These are phyloP conservation scores for Cicer arietinum DNA, from an alignment of 306 rosid species.

Conservation along the genomic window DNA sequence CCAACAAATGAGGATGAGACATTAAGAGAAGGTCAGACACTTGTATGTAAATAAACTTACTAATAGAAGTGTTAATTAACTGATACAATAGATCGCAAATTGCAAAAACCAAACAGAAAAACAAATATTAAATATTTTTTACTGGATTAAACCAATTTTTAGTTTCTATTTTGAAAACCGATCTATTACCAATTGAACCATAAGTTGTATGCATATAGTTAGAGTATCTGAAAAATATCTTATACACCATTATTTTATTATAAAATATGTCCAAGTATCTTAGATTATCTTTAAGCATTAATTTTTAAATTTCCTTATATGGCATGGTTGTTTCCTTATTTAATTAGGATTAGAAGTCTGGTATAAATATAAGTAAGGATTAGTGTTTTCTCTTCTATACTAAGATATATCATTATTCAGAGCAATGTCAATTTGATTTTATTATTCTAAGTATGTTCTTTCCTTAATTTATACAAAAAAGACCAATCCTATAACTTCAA, in stretches of 20 bases:
- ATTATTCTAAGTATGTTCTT: not conserved
- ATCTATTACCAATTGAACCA: not conserved
- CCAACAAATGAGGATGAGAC: conserved; percentile 3
- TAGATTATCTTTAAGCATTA: not conserved
- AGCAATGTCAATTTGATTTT: not conserved
- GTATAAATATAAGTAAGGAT: not conserved
- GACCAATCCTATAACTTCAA: not conserved
- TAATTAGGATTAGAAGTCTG: not conserved
- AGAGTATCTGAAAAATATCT: not conserved
- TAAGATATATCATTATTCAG: not conserved
- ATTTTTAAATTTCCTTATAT: not conserved
- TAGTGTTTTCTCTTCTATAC: not conserved
- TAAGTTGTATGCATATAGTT: not conserved
- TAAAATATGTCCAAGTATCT: not conserved
- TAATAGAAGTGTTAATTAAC: conserved; percentile 11
- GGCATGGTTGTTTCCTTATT: not conserved
- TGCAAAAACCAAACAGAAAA: not conserved
- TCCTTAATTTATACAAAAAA: not conserved
- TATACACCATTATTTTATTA: not conserved
- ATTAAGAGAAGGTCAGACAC: not conserved
- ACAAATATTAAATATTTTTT: not conserved
- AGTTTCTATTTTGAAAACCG: not conserved
- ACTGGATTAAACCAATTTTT: not conserved
- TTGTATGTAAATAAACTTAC: conserved; percentile 6
- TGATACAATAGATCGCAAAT: not conserved